Evolutionary conservation across 148 eudicot genomes (phyloP).

Genomic region (Chenopodium formosanum): DNA sequence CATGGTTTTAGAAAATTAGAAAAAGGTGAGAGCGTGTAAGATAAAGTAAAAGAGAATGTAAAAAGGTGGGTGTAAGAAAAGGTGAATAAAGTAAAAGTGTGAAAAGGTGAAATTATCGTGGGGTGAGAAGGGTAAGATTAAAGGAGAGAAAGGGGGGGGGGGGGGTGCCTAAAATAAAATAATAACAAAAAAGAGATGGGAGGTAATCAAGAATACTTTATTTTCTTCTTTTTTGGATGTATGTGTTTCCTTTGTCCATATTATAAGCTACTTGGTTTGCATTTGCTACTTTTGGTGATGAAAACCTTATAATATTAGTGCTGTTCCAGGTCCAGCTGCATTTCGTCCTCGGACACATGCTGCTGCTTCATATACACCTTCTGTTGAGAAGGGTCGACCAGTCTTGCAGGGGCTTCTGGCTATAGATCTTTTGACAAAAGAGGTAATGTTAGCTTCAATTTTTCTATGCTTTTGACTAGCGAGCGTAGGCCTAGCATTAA

Average conservation of each 20-base stretch:
- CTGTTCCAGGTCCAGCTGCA: slow-evolving; percentile 90
- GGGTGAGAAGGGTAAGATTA: too few relatives aligned
- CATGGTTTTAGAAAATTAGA: too few relatives aligned
- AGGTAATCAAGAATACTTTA: too few relatives aligned
- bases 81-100: too few relatives aligned
- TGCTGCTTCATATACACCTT: slow-evolving; percentile 57
- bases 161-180: too few relatives aligned
- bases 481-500: background rate
- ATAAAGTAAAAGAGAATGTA: too few relatives aligned
- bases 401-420: slow-evolving; percentile 93
- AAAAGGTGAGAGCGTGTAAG: too few relatives aligned
- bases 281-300: slow-evolving; percentile 4
- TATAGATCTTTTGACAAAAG: slow-evolving; percentile 88
- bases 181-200: too few relatives aligned
- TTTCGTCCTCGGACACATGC: slow-evolving; percentile 97
- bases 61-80: too few relatives aligned
- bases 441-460: slow-evolving; percentile 48
- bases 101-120: too few relatives aligned
- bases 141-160: too few relatives aligned
- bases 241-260: background rate
- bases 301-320: slow-evolving; percentile 15
- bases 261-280: background rate
- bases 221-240: background rate
- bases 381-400: slow-evolving; percentile 90
- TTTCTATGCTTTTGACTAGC: slow-evolving; percentile 12